Evolutionary conservation across 2,329 filamentous ascomycete species (phyloP).

Genomic region (Kalaharituber pfeilii): DNA sequence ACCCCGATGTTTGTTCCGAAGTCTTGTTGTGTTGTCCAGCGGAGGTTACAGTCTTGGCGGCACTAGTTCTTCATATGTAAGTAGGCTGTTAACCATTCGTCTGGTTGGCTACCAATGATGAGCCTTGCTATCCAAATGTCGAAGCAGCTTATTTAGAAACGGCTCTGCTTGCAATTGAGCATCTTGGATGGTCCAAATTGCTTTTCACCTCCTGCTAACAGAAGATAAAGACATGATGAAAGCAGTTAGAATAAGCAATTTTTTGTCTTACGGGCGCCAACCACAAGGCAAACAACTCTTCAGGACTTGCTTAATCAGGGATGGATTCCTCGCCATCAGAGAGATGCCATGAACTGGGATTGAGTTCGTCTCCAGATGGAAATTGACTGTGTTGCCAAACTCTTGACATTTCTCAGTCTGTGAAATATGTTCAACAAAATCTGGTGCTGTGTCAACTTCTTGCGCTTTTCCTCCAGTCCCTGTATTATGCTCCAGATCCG

Average conservation of each 20-base stretch:
- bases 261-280: conserved; percentile 31
- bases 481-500: conserved; percentile 30
- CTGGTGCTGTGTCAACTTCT: conserved; percentile 28
- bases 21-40: no score
- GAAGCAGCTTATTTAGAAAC: conserved; percentile 24
- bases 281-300: conserved; percentile 29
- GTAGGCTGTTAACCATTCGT: no score
- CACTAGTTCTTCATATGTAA: no score
- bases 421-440: conserved; percentile 28
- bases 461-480: conserved; percentile 32
- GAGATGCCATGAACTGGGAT: no score
- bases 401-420: conserved; percentile 30
- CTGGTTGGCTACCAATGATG: no score
- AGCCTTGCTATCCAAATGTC: conserved; percentile 19
- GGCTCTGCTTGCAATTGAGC: conserved; percentile 27
- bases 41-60: no score
- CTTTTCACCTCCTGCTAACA: conserved; percentile 28
- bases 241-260: conserved; percentile 31
- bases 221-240: conserved; percentile 35
- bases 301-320: conserved; percentile 29
- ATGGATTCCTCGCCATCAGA: conserved; percentile 9
- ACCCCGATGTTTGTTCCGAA: no score
- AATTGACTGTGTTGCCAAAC: conserved; percentile 28
- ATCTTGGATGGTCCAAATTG: conserved; percentile 25
- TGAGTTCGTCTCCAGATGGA: conserved; percentile 25